A percentile compares a stretch with the other conserved stretches of the same genome.
These are phyloP conservation scores for Ilex paraguariensis DNA, from an alignment of 305 asterid genomes.

Conservation along the genomic window DNA sequence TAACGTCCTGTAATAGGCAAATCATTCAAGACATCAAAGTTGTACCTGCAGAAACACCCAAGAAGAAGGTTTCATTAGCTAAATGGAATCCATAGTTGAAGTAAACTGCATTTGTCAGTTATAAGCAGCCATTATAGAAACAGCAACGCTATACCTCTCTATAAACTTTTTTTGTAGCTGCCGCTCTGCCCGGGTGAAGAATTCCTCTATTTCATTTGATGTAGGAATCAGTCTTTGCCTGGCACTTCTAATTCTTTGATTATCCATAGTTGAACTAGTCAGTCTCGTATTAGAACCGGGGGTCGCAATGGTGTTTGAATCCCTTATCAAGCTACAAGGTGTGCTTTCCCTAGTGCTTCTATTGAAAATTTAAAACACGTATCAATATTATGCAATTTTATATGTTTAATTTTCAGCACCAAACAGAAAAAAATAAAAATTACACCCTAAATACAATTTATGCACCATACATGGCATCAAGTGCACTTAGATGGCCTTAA, in stretches of 20 bases:
- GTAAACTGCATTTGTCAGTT: too few relatives aligned
- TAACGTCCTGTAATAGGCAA: slow-evolving; percentile 71
- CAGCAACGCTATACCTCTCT: slow-evolving; percentile 40
- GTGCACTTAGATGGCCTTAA: too few relatives aligned
- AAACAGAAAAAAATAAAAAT: not conserved
- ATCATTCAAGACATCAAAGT: slow-evolving; percentile 62
- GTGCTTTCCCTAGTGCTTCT: slow-evolving; percentile 72
- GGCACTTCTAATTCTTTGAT: slow-evolving; percentile 30
- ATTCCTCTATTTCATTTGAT: slow-evolving; percentile 56
- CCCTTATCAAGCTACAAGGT: slow-evolving; percentile 48
- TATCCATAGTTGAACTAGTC: slow-evolving; percentile 20
- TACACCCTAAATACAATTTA: not conserved
- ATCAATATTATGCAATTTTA: not conserved
- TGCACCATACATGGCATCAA: not conserved
- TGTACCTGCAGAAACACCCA: slow-evolving; percentile 46
- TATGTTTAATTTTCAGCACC: not conserved
- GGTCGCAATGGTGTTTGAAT: slow-evolving; percentile 26
- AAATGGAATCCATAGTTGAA: too few relatives aligned
- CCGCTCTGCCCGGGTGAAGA: slow-evolving; percentile 54
- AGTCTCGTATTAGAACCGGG: slow-evolving; percentile 57
- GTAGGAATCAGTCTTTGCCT: slow-evolving; percentile 36
- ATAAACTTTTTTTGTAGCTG: slow-evolving; percentile 46
- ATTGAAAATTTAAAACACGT: slow-evolving; percentile 12
- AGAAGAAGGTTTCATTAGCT: not conserved
- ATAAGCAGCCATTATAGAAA: too few relatives aligned